phyloP scores from a whole-genome alignment of 106 monocot genomes.

The Xerophyta viscosa region DNA sequence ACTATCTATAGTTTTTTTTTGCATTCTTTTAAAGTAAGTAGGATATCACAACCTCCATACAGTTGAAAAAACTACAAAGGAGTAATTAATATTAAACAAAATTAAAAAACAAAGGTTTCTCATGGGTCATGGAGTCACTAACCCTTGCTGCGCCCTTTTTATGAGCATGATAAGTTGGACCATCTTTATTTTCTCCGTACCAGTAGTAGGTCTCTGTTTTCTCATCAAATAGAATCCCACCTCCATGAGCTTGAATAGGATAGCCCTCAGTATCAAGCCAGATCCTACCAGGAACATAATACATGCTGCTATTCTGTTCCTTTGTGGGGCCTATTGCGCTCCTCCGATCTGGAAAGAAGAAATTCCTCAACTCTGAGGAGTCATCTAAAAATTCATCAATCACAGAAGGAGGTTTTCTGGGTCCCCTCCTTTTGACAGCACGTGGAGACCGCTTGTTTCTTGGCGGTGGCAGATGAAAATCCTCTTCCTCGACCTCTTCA shows the following conservation, averaged over 20 bases:
- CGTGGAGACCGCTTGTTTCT: constrained; percentile 51
- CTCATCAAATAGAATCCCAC: constrained; percentile 72
- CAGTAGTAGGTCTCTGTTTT: constrained; percentile 70
- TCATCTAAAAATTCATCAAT: constrained; percentile 85
- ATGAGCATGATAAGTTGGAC: constrained; percentile 69
- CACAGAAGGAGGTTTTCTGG: constrained; percentile 37
- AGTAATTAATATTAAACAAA: too few relatives aligned
- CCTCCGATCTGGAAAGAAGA: constrained; percentile 65
- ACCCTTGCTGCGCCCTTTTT: constrained; percentile 66
- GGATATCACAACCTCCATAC: too few relatives aligned
- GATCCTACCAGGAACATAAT: constrained; percentile 59
- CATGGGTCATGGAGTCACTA: constrained; percentile 12
- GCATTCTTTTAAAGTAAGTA: too few relatives aligned
- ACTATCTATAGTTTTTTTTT: too few relatives aligned
- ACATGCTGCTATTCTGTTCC: constrained; percentile 48
- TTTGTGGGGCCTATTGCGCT: constrained; percentile 39
- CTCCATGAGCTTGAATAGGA: constrained; percentile 97
- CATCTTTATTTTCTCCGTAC: constrained; percentile 99
- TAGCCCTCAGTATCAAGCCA: constrained; percentile 92
- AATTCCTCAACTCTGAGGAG: constrained; percentile 58
- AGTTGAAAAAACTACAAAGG: too few relatives aligned
- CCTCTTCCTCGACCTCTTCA: constrained; percentile 73
- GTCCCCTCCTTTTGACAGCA: constrained; percentile 61
- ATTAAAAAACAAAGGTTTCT: not conserved
- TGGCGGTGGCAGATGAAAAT: constrained; percentile 50